Conservation (phyloP, 345 rosid species). For the Pistacia integerrima region DNA sequence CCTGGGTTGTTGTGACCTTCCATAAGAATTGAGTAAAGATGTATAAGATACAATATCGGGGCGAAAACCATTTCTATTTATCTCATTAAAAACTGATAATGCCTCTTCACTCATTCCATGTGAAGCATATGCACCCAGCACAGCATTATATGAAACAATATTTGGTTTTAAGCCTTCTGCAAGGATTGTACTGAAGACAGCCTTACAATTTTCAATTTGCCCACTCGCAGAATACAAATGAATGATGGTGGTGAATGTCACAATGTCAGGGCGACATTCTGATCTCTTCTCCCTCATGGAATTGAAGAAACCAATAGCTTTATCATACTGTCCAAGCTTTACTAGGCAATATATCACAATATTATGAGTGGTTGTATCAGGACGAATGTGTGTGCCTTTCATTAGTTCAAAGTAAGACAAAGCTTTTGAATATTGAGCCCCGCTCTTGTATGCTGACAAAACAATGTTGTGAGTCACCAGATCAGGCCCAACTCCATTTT, state of each 20-base stretch:
- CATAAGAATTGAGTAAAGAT: slow-evolving; percentile 83
- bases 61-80: slow-evolving; percentile 56
- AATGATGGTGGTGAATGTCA: slow-evolving; percentile 78
- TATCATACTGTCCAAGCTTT: slow-evolving; percentile 70
- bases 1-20: slow-evolving; percentile 76
- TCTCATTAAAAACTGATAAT: slow-evolving; percentile 64
- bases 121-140: slow-evolving; percentile 83
- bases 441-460: slow-evolving; percentile 84
- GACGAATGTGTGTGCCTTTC: slow-evolving; percentile 84
- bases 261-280: slow-evolving; percentile 72
- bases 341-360: slow-evolving; percentile 77
- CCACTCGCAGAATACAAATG: slow-evolving; percentile 75
- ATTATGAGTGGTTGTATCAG: slow-evolving; percentile 82
- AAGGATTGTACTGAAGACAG: slow-evolving; percentile 69
- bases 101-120: slow-evolving; percentile 85
- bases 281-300: slow-evolving; percentile 81
- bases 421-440: slow-evolving; percentile 77
- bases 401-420: slow-evolving; percentile 83
- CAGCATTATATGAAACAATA: slow-evolving; percentile 72
- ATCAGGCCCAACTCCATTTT: slow-evolving; percentile 98
- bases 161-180: slow-evolving; percentile 90
- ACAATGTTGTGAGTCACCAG: slow-evolving; percentile 90
- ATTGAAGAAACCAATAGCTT: slow-evolving; percentile 72
- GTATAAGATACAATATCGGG: slow-evolving; percentile 90
- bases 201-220: slow-evolving; percentile 74